Conservation (phyloP, 257 asterid species). For the Ballota nigra region DNA sequence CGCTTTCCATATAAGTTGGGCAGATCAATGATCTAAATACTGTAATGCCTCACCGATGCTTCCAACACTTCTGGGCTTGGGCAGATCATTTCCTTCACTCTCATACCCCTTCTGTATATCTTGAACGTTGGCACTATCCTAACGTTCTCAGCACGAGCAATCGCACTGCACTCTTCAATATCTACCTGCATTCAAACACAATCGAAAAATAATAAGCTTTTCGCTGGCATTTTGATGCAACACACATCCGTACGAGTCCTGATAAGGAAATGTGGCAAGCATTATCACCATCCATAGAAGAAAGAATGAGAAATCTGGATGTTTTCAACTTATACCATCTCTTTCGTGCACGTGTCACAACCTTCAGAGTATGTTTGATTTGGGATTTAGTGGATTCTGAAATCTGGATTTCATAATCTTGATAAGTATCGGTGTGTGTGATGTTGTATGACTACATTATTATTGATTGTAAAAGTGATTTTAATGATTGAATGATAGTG, state of each 20-base stretch:
- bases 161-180: constrained; percentile 51
- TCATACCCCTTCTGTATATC: constrained; percentile 59
- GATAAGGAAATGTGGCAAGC: background rate
- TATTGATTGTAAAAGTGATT: too few relatives aligned
- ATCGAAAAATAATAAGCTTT: background rate
- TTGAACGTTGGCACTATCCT: constrained; percentile 73
- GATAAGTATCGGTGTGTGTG: too few relatives aligned
- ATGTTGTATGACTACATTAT: too few relatives aligned
- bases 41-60: constrained; percentile 80
- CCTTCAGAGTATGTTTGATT: too few relatives aligned
- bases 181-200: constrained; percentile 48
- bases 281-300: background rate
- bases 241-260: background rate
- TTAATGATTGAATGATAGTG: too few relatives aligned
- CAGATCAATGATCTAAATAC: constrained; percentile 27
- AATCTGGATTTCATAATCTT: too few relatives aligned
- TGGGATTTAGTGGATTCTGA: too few relatives aligned
- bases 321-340: background rate
- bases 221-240: background rate
- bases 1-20: too few relatives aligned
- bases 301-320: background rate
- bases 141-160: constrained; percentile 68
- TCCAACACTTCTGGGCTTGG: constrained; percentile 83
- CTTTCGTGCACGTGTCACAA: background rate
- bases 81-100: constrained; percentile 78